Evolutionary conservation across 2,329 filamentous ascomycete species (phyloP).

Genomic region (Hymenoscyphus fructigenus): DNA sequence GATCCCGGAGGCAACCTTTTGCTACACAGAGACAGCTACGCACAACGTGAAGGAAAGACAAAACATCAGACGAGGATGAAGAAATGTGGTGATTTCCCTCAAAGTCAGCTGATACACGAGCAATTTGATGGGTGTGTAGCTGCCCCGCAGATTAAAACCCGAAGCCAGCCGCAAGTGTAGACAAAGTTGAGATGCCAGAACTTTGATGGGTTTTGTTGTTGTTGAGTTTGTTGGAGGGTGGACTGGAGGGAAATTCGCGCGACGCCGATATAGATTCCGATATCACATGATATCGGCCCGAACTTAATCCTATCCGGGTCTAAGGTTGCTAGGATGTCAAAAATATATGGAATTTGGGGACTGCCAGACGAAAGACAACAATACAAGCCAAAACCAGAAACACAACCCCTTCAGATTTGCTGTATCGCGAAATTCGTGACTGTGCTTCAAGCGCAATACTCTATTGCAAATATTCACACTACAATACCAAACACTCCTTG

Average conservation of each 20-base stretch:
- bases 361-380: neutral
- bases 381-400: neutral
- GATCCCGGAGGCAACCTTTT: neutral
- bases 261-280: too few species aligned
- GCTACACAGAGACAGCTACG: neutral
- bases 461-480: neutral
- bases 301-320: too few species aligned
- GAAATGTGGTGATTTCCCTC: neutral
- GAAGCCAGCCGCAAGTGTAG: neutral
- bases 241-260: too few species aligned
- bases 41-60: neutral
- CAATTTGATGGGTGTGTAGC: neutral
- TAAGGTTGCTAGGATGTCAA: too few species aligned
- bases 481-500: neutral
- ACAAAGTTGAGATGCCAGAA: neutral
- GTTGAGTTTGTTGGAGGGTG: too few species aligned
- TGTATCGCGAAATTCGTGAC: neutral
- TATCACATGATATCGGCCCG: too few species aligned
- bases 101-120: neutral
- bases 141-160: neutral
- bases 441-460: neutral
- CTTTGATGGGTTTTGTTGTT: neutral
- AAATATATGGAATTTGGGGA: too few species aligned
- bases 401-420: neutral
- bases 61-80: neutral